These are phyloP conservation scores for Elsinoe arachidis DNA, from an alignment of 2,329 filamentous ascomycete species.

Conservation along the genomic window DNA sequence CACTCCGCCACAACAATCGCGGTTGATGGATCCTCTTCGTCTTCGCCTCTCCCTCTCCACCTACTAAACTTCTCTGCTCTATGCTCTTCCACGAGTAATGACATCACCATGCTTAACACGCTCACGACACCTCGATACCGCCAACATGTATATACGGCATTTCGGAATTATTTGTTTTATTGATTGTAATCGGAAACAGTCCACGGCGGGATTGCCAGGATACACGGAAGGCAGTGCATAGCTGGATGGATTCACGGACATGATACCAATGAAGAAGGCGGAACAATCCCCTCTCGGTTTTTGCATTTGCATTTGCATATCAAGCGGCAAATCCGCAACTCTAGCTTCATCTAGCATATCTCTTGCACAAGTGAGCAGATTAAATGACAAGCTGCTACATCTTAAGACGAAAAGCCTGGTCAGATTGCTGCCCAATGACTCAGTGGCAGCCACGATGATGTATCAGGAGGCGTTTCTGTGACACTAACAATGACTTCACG, in stretches of 20 bases:
- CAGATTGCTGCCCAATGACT: not conserved
- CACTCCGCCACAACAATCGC: slow-evolving; percentile 11
- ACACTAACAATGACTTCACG: not conserved
- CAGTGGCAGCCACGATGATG: not conserved
- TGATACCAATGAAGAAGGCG: slow-evolving; percentile 7
- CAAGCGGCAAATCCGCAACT: not conserved
- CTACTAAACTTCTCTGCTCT: not conserved
- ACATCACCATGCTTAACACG: not conserved
- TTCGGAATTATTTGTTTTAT: not conserved
- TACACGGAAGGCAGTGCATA: not conserved
- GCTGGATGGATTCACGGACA: not conserved
- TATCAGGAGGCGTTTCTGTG: not conserved
- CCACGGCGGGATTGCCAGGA: not conserved
- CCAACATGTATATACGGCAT: not conserved
- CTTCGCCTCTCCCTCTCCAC: not conserved
- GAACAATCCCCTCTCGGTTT: not conserved
- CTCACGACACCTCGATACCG: not conserved
- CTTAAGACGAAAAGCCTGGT: not conserved
- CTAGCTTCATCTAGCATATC: not conserved
- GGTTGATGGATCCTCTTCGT: no score
- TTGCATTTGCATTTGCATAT: not conserved
- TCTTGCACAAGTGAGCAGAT: not conserved
- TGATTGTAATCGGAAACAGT: not conserved
- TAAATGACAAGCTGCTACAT: no score
- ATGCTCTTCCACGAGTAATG: not conserved